Evolutionary conservation across 768 basidiomycete genomes (phyloP), one percentile per base, ranked within the genome.

Genomic region (Suillus subluteus): DNA sequence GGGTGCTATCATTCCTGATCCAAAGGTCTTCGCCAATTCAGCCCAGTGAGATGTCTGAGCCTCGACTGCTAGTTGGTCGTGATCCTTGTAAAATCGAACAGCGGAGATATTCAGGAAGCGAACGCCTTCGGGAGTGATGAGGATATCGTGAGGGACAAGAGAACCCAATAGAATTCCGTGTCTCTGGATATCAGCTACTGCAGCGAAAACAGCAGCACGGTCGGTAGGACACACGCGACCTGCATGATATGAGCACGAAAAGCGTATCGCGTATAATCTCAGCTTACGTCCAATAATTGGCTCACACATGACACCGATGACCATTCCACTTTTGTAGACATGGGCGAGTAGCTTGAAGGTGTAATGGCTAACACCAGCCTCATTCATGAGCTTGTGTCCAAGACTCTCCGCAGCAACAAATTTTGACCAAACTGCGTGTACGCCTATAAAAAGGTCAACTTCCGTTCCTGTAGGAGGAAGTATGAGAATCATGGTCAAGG

Each of bases 271-370:
- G 35, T 44, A 37, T 54, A 35, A 64, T 44, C 26, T 13, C 38
- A 52, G 11, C 75, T 32, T 65, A 75, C 77, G 74, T 67, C 76
- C 76, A 35, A 78, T 55, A 18, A 65, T 55, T 23, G 73, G 58
- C 52, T 79, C 77, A 58, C 63, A 71, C 77, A 78, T 79, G 43
- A 78, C 54, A 8, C 77, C 77, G 38, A 79, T 58, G 32, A 78
- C 61, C 23, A 46, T 62, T 8, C 77, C 78, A n/a, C 73, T 75
- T 59, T 72, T 70, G 55, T 73, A 70, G 23, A 78, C 65, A 41
- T 76, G 78, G 21, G 76, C 78, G 40, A 73, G 13, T 41, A 79
- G 54, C 50, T 72, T 71, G 32, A 72, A 78, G 55, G 76, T 76
- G 61, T 77, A 79, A 41, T 61, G 70, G 15, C 73, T 72, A 15